These are phyloP conservation scores for Saccharomycopsis fermentans DNA, from an alignment of 805 yeast species.

Conservation along the genomic window DNA sequence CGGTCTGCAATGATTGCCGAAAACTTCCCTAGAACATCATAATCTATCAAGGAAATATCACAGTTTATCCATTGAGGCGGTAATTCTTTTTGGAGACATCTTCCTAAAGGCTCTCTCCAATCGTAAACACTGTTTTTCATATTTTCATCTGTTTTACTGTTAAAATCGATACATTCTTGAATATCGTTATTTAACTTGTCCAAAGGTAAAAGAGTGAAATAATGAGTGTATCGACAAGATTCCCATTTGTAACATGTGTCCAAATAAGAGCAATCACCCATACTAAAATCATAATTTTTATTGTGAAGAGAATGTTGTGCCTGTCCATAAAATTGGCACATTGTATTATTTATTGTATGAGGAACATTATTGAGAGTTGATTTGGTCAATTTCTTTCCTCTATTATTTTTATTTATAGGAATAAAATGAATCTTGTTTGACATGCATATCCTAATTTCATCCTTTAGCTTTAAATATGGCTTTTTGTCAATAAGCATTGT, in stretches of 20 bases:
- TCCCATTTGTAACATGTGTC: slow-evolving; percentile 82
- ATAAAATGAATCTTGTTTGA: slow-evolving; percentile 39
- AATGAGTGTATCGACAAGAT: slow-evolving; percentile 75
- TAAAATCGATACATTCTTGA: slow-evolving; percentile 17
- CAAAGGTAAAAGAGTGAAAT: slow-evolving; percentile 40
- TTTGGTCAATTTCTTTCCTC: neutral
- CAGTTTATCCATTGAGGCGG: slow-evolving; percentile 85
- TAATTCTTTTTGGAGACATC: slow-evolving; percentile 15
- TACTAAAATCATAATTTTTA: slow-evolving; percentile 49
- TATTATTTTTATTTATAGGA: slow-evolving; percentile 35
- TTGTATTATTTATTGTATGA: neutral
- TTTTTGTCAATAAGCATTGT: slow-evolving; percentile 1
- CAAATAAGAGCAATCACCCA: slow-evolving; percentile 89
- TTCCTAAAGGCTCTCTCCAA: slow-evolving; percentile 36
- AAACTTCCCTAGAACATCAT: slow-evolving; percentile 64
- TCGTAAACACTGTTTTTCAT: slow-evolving; percentile 32
- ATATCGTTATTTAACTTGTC: slow-evolving; percentile 11
- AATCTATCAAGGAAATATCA: slow-evolving; percentile 68
- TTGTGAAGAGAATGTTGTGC: slow-evolving; percentile 6
- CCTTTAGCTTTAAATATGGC: slow-evolving; percentile 20
- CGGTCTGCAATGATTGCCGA: slow-evolving; percentile 80
- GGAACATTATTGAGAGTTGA: neutral
- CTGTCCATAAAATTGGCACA: neutral
- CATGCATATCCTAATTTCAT: slow-evolving; percentile 24
- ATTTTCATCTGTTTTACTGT: slow-evolving; percentile 18